A percentile compares a stretch with the other conserved stretches of the same genome.
Conservation (phyloP, 805 yeast genomes). For the Yarrowia keelungensis region DNA sequence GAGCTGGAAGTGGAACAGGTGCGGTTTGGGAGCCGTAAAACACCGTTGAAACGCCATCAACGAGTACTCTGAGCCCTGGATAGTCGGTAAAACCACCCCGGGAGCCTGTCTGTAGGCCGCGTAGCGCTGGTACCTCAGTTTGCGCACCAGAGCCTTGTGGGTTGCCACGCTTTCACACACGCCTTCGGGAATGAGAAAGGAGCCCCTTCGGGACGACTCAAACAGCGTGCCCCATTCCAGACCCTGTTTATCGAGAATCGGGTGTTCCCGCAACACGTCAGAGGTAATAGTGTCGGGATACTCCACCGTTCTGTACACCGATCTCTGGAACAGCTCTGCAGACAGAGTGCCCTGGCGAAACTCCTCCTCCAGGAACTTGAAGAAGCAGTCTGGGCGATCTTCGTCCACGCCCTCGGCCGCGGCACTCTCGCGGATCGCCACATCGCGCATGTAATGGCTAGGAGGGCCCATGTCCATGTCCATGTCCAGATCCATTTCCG, state of each 20-base stretch:
- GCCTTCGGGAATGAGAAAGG: conserved; percentile 29
- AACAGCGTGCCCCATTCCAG: conserved; percentile 35
- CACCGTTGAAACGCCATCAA: conserved; percentile 28
- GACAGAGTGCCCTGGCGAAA: conserved; percentile 24
- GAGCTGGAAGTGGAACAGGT: conserved; percentile 64
- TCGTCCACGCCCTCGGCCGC: conserved; percentile 35
- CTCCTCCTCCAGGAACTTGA: conserved; percentile 36
- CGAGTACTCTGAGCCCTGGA: conserved; percentile 16
- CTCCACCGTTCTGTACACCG: conserved; percentile 28
- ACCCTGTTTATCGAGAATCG: conserved; percentile 36
- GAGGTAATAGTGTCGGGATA: conserved; percentile 18
- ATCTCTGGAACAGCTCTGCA: conserved; percentile 33
- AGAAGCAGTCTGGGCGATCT: conserved; percentile 34
- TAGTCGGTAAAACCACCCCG: neutral
- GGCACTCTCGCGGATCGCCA: conserved; percentile 8
- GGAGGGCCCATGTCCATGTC: conserved; percentile 11
- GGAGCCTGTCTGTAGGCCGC: conserved; percentile 1
- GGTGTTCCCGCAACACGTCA: conserved; percentile 10
- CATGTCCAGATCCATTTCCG: conserved; percentile 29
- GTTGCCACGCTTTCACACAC: conserved; percentile 29
- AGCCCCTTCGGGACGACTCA: conserved; percentile 18
- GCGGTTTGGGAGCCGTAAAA: conserved; percentile 24
- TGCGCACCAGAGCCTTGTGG: conserved; percentile 13
- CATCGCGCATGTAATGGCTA: conserved; percentile 34
- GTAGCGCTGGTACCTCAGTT: conserved; percentile 18